A percentile compares a stretch with the other conserved stretches of the same genome.
phyloP scores from a whole-genome alignment of 148 eudicot genomes.

The Vaccinium macrocarpon region DNA sequence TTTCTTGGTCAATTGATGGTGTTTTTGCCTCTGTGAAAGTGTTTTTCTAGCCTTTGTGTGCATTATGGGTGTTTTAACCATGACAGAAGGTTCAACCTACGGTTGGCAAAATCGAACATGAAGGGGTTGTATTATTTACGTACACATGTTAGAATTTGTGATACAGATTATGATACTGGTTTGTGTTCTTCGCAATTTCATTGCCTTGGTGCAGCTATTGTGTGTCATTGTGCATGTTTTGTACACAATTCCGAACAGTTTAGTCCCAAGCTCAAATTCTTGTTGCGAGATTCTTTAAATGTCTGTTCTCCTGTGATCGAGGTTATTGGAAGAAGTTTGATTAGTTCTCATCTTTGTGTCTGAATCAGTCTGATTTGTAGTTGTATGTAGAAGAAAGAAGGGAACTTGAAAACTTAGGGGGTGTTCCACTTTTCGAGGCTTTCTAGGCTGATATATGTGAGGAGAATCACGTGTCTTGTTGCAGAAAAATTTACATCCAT shows the following conservation, averaged over 20 bases:
- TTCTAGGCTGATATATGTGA: too few species aligned
- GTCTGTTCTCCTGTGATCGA: too few species aligned
- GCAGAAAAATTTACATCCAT: too few species aligned
- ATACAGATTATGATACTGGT: background rate
- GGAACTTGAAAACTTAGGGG: too few species aligned
- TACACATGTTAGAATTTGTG: background rate
- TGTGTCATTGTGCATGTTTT: background rate
- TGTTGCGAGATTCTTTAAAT: background rate
- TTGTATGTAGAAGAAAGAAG: too few species aligned
- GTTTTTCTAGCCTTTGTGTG: background rate
- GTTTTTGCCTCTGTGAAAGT: background rate
- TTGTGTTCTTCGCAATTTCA: background rate
- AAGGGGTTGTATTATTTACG: slow-evolving; percentile 3
- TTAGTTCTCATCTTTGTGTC: too few species aligned
- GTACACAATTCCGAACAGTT: background rate
- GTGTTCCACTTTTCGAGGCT: too few species aligned
- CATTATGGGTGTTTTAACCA: background rate
- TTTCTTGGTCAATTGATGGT: background rate
- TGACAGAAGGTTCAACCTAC: slow-evolving; percentile 12
- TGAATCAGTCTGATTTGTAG: too few species aligned
- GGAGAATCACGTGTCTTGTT: too few species aligned
- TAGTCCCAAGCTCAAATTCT: slow-evolving; percentile 1
- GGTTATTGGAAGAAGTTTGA: too few species aligned
- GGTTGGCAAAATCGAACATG: slow-evolving; percentile 9
- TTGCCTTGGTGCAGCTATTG: background rate